Conservation (phyloP, 73 alveolate species). For the Urostyla sp. region DNA sequence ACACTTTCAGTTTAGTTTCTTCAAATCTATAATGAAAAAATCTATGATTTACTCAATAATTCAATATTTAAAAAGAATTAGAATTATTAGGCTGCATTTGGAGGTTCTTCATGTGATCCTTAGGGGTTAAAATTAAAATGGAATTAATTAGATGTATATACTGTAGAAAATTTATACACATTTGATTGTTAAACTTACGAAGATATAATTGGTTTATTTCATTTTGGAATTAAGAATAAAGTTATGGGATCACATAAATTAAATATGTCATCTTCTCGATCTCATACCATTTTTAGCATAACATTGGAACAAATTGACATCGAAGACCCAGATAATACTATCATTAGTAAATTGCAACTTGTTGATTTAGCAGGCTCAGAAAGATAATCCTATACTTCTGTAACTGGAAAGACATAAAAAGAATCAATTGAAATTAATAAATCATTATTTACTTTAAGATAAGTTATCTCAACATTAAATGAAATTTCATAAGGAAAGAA, state of each 20-base stretch:
- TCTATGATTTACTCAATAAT: constrained; percentile 53
- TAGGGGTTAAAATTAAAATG: constrained; percentile 67
- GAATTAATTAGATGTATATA: constrained; percentile 66
- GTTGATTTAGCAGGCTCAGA: constrained; percentile 99
- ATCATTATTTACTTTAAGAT: constrained; percentile 92
- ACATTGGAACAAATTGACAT: constrained; percentile 79
- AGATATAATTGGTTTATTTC: constrained; percentile 65
- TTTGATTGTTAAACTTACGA: constrained; percentile 65
- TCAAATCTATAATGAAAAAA: constrained; percentile 63
- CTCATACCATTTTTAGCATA: constrained; percentile 91
- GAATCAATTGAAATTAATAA: constrained; percentile 97
- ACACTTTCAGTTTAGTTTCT: constrained; percentile 56
- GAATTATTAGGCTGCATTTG: constrained; percentile 9
- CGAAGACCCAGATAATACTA: constrained; percentile 81
- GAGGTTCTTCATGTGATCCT: constrained; percentile 21
- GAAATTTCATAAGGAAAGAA: constrained; percentile 69
- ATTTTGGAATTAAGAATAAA: constrained; percentile 82
- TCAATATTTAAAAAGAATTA: background rate
- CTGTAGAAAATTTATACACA: constrained; percentile 76
- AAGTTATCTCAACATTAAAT: constrained; percentile 85
- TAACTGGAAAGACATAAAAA: constrained; percentile 83
- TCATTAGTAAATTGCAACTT: constrained; percentile 85
- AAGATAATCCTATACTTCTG: constrained; percentile 82
- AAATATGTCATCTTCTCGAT: constrained; percentile 85
- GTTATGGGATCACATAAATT: constrained; percentile 90